A percentile compares a stretch with the other conserved stretches of the same genome.
Conservation (phyloP, 1,139 yeast genomes). For the Suhomyces terraborum region DNA sequence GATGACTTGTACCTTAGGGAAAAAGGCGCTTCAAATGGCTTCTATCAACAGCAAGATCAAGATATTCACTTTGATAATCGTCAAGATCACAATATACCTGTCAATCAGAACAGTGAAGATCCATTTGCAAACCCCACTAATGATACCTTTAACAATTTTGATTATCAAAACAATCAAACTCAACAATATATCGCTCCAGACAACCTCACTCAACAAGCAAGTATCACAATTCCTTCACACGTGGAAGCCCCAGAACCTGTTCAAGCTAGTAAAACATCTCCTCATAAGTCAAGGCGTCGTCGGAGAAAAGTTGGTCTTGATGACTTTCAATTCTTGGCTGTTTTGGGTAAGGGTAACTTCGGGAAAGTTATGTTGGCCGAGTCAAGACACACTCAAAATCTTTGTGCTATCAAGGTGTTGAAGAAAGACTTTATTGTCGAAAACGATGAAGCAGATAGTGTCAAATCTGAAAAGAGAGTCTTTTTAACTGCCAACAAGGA, state of each 20-base stretch:
- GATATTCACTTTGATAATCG: constrained; percentile 4
- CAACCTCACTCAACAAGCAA: constrained; percentile 5
- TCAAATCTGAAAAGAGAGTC: constrained; percentile 89
- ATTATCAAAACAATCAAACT: constrained; percentile 30
- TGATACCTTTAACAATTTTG: constrained; percentile 32
- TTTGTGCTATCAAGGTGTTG: constrained; percentile 93
- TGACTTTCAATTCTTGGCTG: constrained; percentile 91
- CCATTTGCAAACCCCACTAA: constrained; percentile 13
- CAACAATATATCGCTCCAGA: constrained; percentile 22
- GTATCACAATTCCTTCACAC: neutral
- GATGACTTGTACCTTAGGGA: constrained; percentile 3
- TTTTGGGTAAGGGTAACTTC: constrained; percentile 94
- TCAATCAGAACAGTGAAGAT: neutral
- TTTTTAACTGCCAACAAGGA: constrained; percentile 88
- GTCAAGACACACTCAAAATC: constrained; percentile 71
- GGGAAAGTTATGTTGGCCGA: constrained; percentile 98
- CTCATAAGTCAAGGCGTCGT: constrained; percentile 37
- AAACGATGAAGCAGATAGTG: constrained; percentile 94
- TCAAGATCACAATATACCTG: constrained; percentile 6
- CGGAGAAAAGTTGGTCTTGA: constrained; percentile 85
- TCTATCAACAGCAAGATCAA: constrained; percentile 6
- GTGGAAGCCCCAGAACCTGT: constrained; percentile 6
- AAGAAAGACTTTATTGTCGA: constrained; percentile 94
- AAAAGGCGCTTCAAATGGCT: constrained; percentile 15
- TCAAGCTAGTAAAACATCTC: constrained; percentile 10